Conservation (phyloP, 345 rosid genomes). For the Eucalyptus cloeziana region DNA sequence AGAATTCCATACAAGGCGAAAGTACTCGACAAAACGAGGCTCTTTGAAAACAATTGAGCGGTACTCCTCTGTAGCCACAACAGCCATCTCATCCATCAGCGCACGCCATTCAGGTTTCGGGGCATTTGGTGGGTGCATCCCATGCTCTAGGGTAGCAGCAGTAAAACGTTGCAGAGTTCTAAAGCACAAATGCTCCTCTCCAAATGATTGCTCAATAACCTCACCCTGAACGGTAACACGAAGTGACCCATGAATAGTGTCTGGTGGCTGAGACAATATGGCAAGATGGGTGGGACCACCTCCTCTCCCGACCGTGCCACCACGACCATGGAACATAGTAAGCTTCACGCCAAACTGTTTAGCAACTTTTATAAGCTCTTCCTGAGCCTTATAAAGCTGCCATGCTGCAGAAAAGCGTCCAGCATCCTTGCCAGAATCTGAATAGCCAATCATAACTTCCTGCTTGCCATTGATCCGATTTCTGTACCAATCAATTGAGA, state of each 20-base stretch:
- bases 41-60: conserved; percentile 85
- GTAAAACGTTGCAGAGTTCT: conserved; percentile 95
- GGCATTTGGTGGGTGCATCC: conserved; percentile 85
- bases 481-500: conserved; percentile 91
- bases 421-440: conserved; percentile 97
- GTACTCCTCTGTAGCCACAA: conserved; percentile 84
- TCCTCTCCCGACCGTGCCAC: conserved; percentile 99
- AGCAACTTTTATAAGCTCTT: conserved; percentile 87
- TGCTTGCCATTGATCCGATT: conserved; percentile 86
- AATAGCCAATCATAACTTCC: conserved; percentile 99
- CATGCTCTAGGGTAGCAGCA: conserved; percentile 96
- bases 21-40: conserved; percentile 92
- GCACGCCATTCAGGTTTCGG: conserved; percentile 97
- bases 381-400: conserved; percentile 97
- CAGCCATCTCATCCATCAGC: conserved; percentile 84
- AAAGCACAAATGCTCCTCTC: conserved; percentile 89
- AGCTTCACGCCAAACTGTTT: conserved; percentile 81
- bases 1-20: conserved; percentile 67
- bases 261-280: conserved; percentile 99
- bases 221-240: conserved; percentile 97
- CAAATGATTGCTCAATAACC: conserved; percentile 93
- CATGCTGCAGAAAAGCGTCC: conserved; percentile 97
- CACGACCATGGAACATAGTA: conserved; percentile 99
- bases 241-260: conserved; percentile 86
- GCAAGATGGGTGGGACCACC: conserved; percentile 99